A percentile compares a stretch with the other conserved stretches of the same genome.
phyloP scores from a whole-genome alignment of 2,329 filamentous ascomycete genomes.

The Nigrospora osmanthi region DNA sequence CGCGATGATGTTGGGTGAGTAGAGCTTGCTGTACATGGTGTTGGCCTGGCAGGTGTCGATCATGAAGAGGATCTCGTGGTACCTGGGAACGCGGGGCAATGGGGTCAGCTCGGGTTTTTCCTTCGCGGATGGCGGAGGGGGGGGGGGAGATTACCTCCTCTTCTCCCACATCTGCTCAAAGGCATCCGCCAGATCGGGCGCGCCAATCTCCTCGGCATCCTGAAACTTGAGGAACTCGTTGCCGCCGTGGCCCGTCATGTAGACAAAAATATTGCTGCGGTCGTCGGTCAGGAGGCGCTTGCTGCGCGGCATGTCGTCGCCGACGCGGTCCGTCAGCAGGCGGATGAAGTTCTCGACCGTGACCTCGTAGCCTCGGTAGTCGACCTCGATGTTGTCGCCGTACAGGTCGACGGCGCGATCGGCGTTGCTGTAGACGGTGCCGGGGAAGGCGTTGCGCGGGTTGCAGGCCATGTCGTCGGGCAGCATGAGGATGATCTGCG shows the following conservation, averaged over 20 bases:
- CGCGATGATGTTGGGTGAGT: slow-evolving; percentile 95
- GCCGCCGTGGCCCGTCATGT: slow-evolving; percentile 98
- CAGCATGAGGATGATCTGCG: slow-evolving; percentile 99
- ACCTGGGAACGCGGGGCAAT: slow-evolving; percentile 37
- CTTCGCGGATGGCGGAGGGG: neutral
- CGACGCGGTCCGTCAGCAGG: slow-evolving; percentile 86
- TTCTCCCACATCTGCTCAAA: slow-evolving; percentile 99
- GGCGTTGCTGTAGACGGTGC: slow-evolving; percentile 97
- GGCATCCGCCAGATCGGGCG: slow-evolving; percentile 90
- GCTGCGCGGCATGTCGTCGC: slow-evolving; percentile 88
- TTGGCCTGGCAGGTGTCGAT: slow-evolving; percentile 99
- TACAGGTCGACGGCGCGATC: slow-evolving; percentile 94
- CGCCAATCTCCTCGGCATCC: slow-evolving; percentile 94
- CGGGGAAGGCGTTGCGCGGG: slow-evolving; percentile 93
- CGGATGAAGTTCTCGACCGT: slow-evolving; percentile 99
- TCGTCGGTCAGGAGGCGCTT: slow-evolving; percentile 93
- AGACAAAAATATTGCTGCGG: slow-evolving; percentile 92
- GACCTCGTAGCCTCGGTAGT: slow-evolving; percentile 96
- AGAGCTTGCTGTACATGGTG: slow-evolving; percentile 98
- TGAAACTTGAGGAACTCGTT: slow-evolving; percentile 99
- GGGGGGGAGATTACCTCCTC: slow-evolving; percentile 57
- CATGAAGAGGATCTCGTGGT: slow-evolving; percentile 98
- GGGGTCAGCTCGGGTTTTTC: neutral
- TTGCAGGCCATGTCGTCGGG: slow-evolving; percentile 99
- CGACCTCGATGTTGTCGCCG: slow-evolving; percentile 97